phyloP scores from a whole-genome alignment of 2,329 filamentous ascomycete genomes.

The Ophiostoma pallidulum region DNA sequence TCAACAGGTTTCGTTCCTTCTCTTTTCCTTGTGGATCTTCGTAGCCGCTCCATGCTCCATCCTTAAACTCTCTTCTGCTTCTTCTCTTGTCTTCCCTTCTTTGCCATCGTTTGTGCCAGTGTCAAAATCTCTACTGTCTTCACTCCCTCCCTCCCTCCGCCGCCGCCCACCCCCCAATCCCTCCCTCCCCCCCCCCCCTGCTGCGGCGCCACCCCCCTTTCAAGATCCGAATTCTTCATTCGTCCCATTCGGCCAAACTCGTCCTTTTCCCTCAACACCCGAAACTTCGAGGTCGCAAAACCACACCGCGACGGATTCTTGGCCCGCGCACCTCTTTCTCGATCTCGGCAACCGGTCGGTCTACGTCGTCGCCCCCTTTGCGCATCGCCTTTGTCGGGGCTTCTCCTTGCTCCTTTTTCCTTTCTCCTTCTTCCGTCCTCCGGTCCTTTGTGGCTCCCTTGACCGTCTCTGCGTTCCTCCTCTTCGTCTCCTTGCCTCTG shows the following conservation, averaged over 20 bases:
- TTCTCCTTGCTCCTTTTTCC: neutral
- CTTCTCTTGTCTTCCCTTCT: conserved; percentile 1
- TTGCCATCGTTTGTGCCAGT: neutral
- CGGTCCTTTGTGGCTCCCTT: too few relatives aligned
- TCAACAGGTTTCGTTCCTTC: neutral
- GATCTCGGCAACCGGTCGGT: neutral
- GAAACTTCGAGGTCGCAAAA: neutral
- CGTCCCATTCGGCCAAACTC: conserved; percentile 8
- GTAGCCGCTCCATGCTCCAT: neutral
- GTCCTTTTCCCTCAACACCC: neutral
- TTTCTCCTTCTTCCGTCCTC: neutral
- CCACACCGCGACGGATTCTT: conserved; percentile 4
- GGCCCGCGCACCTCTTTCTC: neutral
- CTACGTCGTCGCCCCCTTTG: neutral
- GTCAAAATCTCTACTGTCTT: too few relatives aligned
- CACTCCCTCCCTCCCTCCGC: too few relatives aligned
- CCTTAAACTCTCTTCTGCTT: neutral
- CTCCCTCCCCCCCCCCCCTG: neutral
- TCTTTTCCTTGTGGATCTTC: neutral
- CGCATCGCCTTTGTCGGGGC: neutral
- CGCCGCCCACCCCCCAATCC: neutral
- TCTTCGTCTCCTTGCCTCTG: neutral
- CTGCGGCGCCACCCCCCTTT: conserved; percentile 12
- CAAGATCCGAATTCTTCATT: conserved; percentile 11
- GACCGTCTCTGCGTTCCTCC: neutral